These are phyloP conservation scores for Nepenthes gracilis DNA, from an alignment of 148 eudicot species.

Conservation along the genomic window DNA sequence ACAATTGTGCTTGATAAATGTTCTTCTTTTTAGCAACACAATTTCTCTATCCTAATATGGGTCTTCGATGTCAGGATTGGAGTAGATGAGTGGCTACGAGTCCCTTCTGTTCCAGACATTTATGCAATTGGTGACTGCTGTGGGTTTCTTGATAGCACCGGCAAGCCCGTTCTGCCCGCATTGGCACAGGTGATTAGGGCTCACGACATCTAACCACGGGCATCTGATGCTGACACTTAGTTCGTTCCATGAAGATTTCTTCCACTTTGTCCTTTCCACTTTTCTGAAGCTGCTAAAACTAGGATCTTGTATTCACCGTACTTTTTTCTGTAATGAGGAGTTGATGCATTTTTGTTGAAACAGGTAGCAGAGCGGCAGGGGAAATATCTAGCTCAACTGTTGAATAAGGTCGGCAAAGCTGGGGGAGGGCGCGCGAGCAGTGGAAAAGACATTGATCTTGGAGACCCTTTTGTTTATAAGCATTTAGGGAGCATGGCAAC, in stretches of 20 bases:
- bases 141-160: slow-evolving; percentile 91
- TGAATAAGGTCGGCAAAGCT: slow-evolving; percentile 66
- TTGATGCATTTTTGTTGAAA: slow-evolving; percentile 2
- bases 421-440: slow-evolving; percentile 72
- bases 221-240: too few species aligned
- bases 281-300: too few species aligned
- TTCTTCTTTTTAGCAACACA: not conserved
- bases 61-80: slow-evolving; percentile 51
- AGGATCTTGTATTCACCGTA: too few species aligned
- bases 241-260: too few species aligned
- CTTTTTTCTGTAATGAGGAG: too few species aligned
- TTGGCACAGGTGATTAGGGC: slow-evolving; percentile 65
- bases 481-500: slow-evolving; percentile 99
- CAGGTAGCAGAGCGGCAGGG: slow-evolving; percentile 99
- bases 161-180: slow-evolving; percentile 88
- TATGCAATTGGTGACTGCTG: slow-evolving; percentile 91
- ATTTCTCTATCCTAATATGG: not conserved
- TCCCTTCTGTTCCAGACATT: slow-evolving; percentile 68
- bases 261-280: not conserved
- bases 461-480: slow-evolving; percentile 66
- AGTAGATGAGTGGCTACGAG: slow-evolving; percentile 83
- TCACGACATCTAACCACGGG: too few species aligned
- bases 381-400: slow-evolving; percentile 51
- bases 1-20: too few species aligned
- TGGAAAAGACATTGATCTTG: slow-evolving; percentile 43